Evolutionary conservation across 2,329 filamentous ascomycete genomes (phyloP).

Genomic region (Apiospora koreana): DNA sequence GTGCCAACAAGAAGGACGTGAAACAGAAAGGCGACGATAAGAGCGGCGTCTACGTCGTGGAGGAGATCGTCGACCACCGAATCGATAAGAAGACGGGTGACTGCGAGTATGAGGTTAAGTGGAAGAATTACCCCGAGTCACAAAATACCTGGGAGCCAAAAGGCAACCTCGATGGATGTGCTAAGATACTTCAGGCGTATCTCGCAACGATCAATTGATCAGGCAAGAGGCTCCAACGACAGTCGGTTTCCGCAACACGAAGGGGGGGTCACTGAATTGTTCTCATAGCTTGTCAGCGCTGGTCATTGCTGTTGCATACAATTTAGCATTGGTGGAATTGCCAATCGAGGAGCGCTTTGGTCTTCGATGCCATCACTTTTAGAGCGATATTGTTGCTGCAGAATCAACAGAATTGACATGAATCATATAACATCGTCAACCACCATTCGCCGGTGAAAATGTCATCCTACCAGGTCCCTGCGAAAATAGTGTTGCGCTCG

Average conservation of each 20-base stretch:
- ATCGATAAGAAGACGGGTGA: constrained; percentile 38
- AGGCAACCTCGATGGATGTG: constrained; percentile 43
- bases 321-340: not conserved
- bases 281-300: not conserved
- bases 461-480: no score
- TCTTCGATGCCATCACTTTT: not conserved
- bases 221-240: not conserved
- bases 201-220: not conserved
- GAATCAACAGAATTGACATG: not conserved
- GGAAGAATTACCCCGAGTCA: constrained; percentile 46
- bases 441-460: no score
- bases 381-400: not conserved
- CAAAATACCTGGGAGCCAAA: constrained; percentile 58
- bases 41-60: constrained; percentile 45
- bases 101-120: constrained; percentile 50
- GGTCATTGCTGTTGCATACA: not conserved
- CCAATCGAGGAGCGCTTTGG: not conserved
- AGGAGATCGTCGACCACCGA: constrained; percentile 44
- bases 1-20: not conserved
- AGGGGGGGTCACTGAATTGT: not conserved
- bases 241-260: not conserved
- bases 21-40: not conserved
- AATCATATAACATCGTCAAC: not conserved
- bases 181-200: constrained; percentile 13
- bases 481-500: no score